Evolutionary conservation across 1,284 basidiomycete species (phyloP).

Genomic region (Inonotus hispidus): DNA sequence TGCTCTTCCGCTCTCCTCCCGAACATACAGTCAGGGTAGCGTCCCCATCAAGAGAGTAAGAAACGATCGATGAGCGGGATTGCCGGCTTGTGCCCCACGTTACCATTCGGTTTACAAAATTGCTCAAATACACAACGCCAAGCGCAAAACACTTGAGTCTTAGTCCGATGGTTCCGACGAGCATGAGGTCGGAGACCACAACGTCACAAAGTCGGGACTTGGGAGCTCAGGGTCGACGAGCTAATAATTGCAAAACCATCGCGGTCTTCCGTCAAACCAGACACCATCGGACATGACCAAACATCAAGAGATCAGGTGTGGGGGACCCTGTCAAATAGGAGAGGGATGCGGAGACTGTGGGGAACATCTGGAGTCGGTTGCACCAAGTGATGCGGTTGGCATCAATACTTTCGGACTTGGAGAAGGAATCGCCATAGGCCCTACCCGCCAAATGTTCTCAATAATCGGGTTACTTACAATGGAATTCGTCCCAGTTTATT

Average conservation of each 20-base stretch:
- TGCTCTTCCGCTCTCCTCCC: neutral
- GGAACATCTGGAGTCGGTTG: neutral
- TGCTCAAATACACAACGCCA: neutral
- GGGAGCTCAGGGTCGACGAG: neutral
- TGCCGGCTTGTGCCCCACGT: neutral
- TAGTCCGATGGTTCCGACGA: neutral
- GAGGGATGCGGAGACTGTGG: neutral
- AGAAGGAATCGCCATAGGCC: slow-evolving; percentile 3
- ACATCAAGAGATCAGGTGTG: neutral
- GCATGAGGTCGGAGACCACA: neutral
- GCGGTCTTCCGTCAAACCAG: neutral
- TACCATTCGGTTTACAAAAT: neutral
- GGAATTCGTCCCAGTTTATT: neutral
- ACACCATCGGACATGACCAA: neutral
- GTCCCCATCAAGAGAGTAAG: too few species aligned
- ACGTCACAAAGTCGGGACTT: neutral
- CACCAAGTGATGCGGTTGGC: neutral
- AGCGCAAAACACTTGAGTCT: neutral
- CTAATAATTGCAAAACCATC: neutral
- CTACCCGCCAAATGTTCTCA: neutral
- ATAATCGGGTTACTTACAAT: neutral
- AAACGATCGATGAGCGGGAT: neutral
- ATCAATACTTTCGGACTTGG: neutral
- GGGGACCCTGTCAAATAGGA: neutral
- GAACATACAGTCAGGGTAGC: too few species aligned